Percentiles rank a stretch among this genome's conserved stretches.
phyloP scores from a whole-genome alignment of 805 yeast species.

The Nakazawaea sp. region DNA sequence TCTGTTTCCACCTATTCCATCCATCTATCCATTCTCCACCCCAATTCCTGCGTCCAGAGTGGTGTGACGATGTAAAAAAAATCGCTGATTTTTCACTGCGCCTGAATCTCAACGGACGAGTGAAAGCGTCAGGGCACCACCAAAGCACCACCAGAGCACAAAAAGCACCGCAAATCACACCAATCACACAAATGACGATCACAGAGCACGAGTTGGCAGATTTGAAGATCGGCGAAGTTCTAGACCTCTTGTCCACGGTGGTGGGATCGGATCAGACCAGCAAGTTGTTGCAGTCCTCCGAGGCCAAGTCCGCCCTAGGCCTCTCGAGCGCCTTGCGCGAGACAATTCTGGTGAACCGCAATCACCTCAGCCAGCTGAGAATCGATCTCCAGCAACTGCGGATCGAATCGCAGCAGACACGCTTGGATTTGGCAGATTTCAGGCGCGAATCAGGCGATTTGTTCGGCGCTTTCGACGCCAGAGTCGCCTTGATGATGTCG shows the following conservation, averaged over 20 bases:
- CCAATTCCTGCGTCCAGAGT: too few species aligned
- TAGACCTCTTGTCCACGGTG: not conserved
- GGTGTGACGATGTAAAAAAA: too few species aligned
- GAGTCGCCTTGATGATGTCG: constrained; percentile 1
- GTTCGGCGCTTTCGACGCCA: constrained; percentile 1
- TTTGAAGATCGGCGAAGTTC: not conserved
- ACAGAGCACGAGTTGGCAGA: not conserved
- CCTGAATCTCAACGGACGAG: too few species aligned
- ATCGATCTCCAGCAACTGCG: constrained; percentile 9
- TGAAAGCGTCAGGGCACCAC: too few species aligned
- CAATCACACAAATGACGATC: not conserved
- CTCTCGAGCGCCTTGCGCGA: not conserved
- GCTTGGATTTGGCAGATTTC: constrained; percentile 7
- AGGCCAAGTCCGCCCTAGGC: not conserved
- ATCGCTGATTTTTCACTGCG: too few species aligned
- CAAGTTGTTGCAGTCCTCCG: not conserved
- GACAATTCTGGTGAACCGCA: constrained; percentile 1
- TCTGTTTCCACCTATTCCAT: too few species aligned
- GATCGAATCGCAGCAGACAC: constrained; percentile 7
- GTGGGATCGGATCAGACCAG: not conserved
- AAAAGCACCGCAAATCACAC: not conserved
- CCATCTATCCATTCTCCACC: too few species aligned
- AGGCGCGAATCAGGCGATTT: not conserved
- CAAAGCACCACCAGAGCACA: too few species aligned
- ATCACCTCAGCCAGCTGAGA: constrained; percentile 6